phyloP scores from a whole-genome alignment of 371 early-diverging fungal species.

The Synchytrium microbalum region DNA sequence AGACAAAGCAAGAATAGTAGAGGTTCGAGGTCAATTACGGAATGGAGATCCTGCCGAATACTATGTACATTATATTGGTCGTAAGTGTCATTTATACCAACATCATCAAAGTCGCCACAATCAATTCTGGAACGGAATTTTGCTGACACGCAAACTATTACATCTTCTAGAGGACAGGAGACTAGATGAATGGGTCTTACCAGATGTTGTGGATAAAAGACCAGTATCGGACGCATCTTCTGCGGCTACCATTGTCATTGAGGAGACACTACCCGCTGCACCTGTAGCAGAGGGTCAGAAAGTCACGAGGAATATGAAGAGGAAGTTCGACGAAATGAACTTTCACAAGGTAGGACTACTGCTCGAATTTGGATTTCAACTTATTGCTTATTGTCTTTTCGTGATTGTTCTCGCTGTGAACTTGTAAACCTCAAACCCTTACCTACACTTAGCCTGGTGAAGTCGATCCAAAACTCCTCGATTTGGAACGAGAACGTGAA shows the following conservation, averaged over 20 bases:
- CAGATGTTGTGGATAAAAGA: not conserved
- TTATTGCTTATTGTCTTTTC: no score
- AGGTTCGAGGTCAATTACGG: not conserved
- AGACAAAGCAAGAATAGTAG: not conserved
- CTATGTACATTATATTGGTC: not conserved
- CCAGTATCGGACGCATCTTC: not conserved
- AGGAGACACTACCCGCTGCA: not conserved
- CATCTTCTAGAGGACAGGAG: not conserved
- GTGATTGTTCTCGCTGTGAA: no score
- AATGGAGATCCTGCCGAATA: not conserved
- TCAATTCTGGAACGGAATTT: no score
- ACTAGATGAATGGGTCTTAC: not conserved
- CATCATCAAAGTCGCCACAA: no score
- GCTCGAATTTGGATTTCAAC: no score
- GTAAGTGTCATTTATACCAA: not conserved
- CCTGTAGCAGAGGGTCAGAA: not conserved
- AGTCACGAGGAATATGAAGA: not conserved
- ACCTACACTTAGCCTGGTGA: not conserved
- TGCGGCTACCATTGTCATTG: not conserved
- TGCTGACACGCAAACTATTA: no score
- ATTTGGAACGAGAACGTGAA: constrained; percentile 7
- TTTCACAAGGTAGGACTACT: not conserved
- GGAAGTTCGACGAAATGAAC: not conserved
- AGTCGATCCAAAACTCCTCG: not conserved
- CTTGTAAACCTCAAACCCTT: no score